Conservation (phyloP, 352 stramenopile species). For the Globisporangium rhizosaccharum region DNA sequence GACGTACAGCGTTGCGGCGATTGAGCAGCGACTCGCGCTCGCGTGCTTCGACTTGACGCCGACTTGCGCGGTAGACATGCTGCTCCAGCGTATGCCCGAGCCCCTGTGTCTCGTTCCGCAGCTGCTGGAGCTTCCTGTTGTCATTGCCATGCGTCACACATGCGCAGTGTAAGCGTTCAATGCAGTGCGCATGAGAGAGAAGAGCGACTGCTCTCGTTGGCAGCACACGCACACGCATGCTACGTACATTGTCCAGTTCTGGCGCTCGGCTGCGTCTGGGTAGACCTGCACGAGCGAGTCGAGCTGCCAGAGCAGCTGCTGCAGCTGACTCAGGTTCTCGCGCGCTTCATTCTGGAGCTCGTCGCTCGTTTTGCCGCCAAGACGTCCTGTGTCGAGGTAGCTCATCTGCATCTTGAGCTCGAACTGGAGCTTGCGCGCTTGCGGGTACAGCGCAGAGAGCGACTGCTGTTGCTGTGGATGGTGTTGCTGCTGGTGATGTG, state of each 20-base stretch:
- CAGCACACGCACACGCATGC: background rate
- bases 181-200: too few relatives aligned
- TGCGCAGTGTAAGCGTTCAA: too few relatives aligned
- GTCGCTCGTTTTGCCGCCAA: conserved; percentile 38
- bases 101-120: conserved; percentile 63
- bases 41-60: conserved; percentile 56
- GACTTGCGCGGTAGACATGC: conserved; percentile 66
- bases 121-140: conserved; percentile 59
- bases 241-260: conserved; percentile 73
- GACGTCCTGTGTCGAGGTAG: conserved; percentile 67
- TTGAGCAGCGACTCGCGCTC: conserved; percentile 75
- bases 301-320: conserved; percentile 78
- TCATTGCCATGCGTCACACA: background rate
- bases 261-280: conserved; percentile 36
- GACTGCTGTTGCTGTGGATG: conserved; percentile 25
- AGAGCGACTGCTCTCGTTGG: background rate
- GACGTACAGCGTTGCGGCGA: conserved; percentile 43
- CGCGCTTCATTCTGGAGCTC: conserved; percentile 67
- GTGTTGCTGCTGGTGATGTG: conserved; percentile 4
- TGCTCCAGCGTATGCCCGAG: conserved; percentile 69
- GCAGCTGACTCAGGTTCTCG: conserved; percentile 60
- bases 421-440: conserved; percentile 81
- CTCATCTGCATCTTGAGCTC: conserved; percentile 88
- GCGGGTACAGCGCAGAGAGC: conserved; percentile 70
- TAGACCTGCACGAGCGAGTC: conserved; percentile 75